Percentiles rank a stretch among this genome's conserved stretches.
phyloP scores from a whole-genome alignment of 2,329 filamentous ascomycete genomes.

The Neofusicoccum laricinum region DNA sequence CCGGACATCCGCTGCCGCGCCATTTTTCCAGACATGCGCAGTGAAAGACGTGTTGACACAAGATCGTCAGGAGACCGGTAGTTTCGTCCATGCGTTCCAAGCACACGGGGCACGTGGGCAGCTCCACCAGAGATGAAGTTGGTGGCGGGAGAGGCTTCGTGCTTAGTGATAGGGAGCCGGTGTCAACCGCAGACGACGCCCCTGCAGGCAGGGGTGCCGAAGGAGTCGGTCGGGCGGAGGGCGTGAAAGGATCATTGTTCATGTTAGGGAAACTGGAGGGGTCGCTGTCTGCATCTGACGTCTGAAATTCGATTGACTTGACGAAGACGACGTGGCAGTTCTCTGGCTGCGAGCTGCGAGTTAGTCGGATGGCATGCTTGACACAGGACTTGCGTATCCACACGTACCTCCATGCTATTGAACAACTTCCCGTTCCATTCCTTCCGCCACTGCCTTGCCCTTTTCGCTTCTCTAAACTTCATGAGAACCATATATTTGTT shows the following conservation, averaged over 20 bases:
- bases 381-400: background rate
- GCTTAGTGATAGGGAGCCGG: conserved; percentile 44
- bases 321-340: conserved; percentile 95
- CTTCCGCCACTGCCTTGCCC: conserved; percentile 74
- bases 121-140: conserved; percentile 81
- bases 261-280: conserved; percentile 58
- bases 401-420: conserved; percentile 77
- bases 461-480: conserved; percentile 77
- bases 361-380: background rate
- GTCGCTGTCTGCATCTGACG: conserved; percentile 47
- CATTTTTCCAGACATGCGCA: conserved; percentile 95
- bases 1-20: conserved; percentile 89
- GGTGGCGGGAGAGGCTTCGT: conserved; percentile 66
- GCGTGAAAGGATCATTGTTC: conserved; percentile 63
- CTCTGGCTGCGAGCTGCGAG: conserved; percentile 61
- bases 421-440: conserved; percentile 93
- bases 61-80: conserved; percentile 88
- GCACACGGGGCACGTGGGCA: conserved; percentile 95
- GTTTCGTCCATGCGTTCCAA: conserved; percentile 98
- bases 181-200: conserved; percentile 33
- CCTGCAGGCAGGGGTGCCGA: conserved; percentile 33
- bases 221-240: conserved; percentile 48
- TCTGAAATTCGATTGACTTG: conserved; percentile 83
- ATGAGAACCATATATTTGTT: conserved; percentile 95
- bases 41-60: conserved; percentile 97